Evolutionary conservation across 768 basidiomycete genomes (phyloP), one percentile per base, ranked within the genome.

Genomic region (Leccinum olivaceopallidum): DNA sequence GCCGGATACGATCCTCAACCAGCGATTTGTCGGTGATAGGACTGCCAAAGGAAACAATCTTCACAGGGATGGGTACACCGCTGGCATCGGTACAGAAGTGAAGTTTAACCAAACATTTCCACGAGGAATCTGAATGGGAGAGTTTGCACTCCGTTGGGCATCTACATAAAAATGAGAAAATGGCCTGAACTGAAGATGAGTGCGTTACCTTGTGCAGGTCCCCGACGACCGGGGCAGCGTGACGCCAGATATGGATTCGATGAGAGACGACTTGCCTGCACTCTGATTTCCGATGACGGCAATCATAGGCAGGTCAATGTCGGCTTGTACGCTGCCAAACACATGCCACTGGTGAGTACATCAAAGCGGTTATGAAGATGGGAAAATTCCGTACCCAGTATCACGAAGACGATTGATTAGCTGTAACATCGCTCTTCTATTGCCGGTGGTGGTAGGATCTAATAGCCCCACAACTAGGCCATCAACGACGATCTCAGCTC

Each of bases 241-340:
- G 18, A 91, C 83, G 0, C 89, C 87, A 0, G 88, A 89, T 50
- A 92, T 90, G 0, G 87, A 82, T 64, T 92, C 89, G 12, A 92
- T 90, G 5, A 91, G 78, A 0, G 89, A 91, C 0, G 88, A 89
- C 65, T 91, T 91, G 0, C 90, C 90, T 0, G 87, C 87, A 49
- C 85, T 88, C 63, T 92, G 90, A 2, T 79, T 81, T 1, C 90
- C 89, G 18, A 90, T 81, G 49, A 90, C 90, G 0, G 84, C 86
- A 34, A 92, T 89, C 62, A 85, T 83, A 0, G 90, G 90, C 0
- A 92, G 74, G 64, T 90, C 87, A 10, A 92, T 83, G 56, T 91
- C 87, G 14, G 81, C 76, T 61, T 90, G 83, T 0, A 87, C 86
- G 0, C 89, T 90, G 49, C 4, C 2, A 10, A 59, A 20, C 24